Conservation (phyloP, 2,329 filamentous ascomycete genomes). For the Cercospora sesami region DNA sequence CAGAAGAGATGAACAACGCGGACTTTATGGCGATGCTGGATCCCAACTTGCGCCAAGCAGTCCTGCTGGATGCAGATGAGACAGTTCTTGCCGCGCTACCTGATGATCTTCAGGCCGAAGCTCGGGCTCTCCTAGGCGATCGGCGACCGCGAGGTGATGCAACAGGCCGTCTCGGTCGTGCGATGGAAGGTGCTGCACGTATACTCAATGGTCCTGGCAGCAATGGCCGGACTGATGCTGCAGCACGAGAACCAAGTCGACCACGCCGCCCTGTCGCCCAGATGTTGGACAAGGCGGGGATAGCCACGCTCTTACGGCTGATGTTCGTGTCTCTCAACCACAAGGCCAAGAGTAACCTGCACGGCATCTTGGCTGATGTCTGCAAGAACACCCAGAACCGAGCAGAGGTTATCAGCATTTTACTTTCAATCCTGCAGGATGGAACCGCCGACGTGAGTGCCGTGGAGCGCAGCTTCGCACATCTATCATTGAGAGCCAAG, state of each 20-base stretch:
- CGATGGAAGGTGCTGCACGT: constrained; percentile 24
- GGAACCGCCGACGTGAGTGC: constrained; percentile 90
- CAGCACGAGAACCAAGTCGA: constrained; percentile 42
- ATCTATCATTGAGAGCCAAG: constrained; percentile 87
- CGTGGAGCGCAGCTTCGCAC: constrained; percentile 91
- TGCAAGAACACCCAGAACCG: constrained; percentile 97
- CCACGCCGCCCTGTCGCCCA: constrained; percentile 83
- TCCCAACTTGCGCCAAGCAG: constrained; percentile 77
- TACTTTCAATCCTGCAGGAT: constrained; percentile 92
- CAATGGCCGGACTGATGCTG: constrained; percentile 25
- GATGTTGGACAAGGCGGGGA: constrained; percentile 93
- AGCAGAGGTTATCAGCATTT: constrained; percentile 86
- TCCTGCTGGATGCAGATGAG: constrained; percentile 88
- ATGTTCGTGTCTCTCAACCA: constrained; percentile 97
- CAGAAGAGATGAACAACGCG: constrained; percentile 83
- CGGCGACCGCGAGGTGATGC: constrained; percentile 35
- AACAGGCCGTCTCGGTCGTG: constrained; percentile 18
- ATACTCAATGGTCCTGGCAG: constrained; percentile 32
- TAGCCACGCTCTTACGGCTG: constrained; percentile 92
- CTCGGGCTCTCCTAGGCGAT: constrained; percentile 66
- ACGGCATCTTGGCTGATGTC: constrained; percentile 83
- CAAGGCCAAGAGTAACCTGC: constrained; percentile 78
- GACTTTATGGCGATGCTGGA: constrained; percentile 91
- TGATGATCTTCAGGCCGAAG: constrained; percentile 81
- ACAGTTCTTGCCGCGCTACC: constrained; percentile 82